Percentiles rank a stretch among this genome's conserved stretches.
phyloP scores from a whole-genome alignment of 179 eudicot species.

The Spergularia azorica region DNA sequence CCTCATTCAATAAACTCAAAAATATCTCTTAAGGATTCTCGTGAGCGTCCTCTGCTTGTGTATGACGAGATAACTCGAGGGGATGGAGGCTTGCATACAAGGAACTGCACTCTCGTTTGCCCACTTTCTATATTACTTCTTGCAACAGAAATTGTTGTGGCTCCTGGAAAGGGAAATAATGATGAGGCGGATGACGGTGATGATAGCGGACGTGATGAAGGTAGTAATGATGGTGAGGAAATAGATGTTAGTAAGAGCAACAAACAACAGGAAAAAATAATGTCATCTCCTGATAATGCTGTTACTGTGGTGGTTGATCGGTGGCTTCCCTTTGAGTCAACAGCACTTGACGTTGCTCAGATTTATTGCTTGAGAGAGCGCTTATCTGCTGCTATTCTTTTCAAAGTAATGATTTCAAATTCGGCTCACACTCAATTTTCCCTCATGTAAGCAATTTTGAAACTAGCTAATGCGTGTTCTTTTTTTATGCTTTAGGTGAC shows the following conservation, averaged over 20 bases:
- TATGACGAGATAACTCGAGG: slow-evolving; percentile 89
- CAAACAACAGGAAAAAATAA: slow-evolving; percentile 45
- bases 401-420: slow-evolving; percentile 50
- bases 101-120: slow-evolving; percentile 60
- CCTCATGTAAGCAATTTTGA: neutral
- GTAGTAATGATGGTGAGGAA: slow-evolving; percentile 36
- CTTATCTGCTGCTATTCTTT: slow-evolving; percentile 70
- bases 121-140: slow-evolving; percentile 67
- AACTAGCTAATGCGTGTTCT: neutral
- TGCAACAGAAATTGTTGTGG: slow-evolving; percentile 79
- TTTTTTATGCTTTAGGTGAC: slow-evolving; percentile 46
- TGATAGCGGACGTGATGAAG: slow-evolving; percentile 40
- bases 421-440: neutral
- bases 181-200: slow-evolving; percentile 33
- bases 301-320: slow-evolving; percentile 78
- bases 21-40: slow-evolving; percentile 26
- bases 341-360: slow-evolving; percentile 91
- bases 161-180: slow-evolving; percentile 45
- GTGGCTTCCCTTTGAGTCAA: slow-evolving; percentile 73
- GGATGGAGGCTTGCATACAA: slow-evolving; percentile 62
- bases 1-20: slow-evolving; percentile 49
- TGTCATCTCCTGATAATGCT: slow-evolving; percentile 75
- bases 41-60: slow-evolving; percentile 46
- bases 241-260: slow-evolving; percentile 25
- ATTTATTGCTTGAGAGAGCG: slow-evolving; percentile 96